Percentiles rank a stretch among this genome's conserved stretches.
Evolutionary conservation across 139 green algal species (phyloP).

Genomic region (Chlorella sp.): DNA sequence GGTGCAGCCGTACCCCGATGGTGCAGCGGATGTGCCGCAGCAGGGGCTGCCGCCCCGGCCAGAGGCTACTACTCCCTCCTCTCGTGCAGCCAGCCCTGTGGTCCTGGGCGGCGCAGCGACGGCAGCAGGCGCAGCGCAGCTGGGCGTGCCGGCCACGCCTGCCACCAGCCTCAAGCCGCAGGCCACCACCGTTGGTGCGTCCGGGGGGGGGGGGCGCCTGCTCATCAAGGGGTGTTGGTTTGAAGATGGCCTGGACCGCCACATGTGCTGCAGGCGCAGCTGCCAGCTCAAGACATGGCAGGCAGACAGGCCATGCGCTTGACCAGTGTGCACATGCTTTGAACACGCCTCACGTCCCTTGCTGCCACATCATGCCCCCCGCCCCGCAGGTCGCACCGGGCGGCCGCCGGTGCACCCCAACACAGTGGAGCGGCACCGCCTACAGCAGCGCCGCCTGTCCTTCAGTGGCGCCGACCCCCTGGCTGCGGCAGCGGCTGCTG

Average conservation of each 20-base stretch:
- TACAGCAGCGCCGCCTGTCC: slow-evolving; percentile 21
- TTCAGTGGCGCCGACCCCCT: background rate
- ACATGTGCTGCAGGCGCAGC: no score
- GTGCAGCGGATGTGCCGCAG: slow-evolving; percentile 24
- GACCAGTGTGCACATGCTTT: no score
- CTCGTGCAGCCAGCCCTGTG: background rate
- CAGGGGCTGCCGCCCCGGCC: slow-evolving; percentile 10
- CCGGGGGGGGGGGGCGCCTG: no score
- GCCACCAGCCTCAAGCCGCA: background rate
- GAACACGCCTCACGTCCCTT: no score
- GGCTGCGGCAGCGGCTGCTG: background rate
- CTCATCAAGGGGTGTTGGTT: no score
- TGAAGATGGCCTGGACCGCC: no score
- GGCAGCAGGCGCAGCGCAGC: background rate
- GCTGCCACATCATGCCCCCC: background rate
- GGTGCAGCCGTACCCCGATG: slow-evolving; percentile 24
- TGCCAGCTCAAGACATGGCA: no score
- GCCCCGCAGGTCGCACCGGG: slow-evolving; percentile 6
- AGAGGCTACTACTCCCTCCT: background rate
- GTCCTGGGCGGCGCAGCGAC: background rate
- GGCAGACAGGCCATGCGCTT: no score
- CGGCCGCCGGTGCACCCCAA: slow-evolving; percentile 23
- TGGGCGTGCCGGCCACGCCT: background rate
- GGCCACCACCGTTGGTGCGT: background rate
- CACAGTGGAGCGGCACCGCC: slow-evolving; percentile 3